Percentiles rank a stretch among this genome's conserved stretches.
Evolutionary conservation across 208 protist species (phyloP).

Genomic region (Angomonas deanei): DNA sequence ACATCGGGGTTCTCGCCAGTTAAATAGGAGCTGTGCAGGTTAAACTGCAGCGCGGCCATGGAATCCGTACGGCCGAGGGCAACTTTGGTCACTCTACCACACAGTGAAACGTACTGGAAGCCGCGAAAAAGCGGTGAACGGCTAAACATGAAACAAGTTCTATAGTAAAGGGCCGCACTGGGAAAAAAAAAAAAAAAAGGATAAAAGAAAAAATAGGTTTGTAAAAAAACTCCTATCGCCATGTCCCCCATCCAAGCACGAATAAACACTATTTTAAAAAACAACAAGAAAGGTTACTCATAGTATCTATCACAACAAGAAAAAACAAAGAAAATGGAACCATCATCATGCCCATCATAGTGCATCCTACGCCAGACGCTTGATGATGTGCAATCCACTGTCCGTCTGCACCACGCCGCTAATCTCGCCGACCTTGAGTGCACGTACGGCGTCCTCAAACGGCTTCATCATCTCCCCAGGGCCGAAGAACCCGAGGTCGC

Average conservation of each 20-base stretch:
- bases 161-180: slow-evolving; percentile 4
- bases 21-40: background rate
- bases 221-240: too few relatives aligned
- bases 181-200: slow-evolving; percentile 11
- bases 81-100: background rate
- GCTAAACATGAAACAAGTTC: background rate
- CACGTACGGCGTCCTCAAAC: slow-evolving; percentile 87
- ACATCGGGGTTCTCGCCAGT: too few relatives aligned
- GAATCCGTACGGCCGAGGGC: background rate
- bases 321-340: background rate
- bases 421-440: slow-evolving; percentile 76
- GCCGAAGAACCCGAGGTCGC: slow-evolving; percentile 87
- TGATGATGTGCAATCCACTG: slow-evolving; percentile 91
- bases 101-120: background rate
- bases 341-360: too few relatives aligned
- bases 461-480: slow-evolving; percentile 92
- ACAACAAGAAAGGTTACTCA: background rate
- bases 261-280: slow-evolving; percentile 9
- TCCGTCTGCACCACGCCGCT: slow-evolving; percentile 84
- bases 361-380: slow-evolving; percentile 79
- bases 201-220: slow-evolving; percentile 5
- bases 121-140: background rate
- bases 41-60: background rate
- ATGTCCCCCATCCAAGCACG: too few relatives aligned
- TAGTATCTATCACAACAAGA: too few relatives aligned